Conservation (phyloP, 1,284 basidiomycete genomes). For the Microbotryum silenes-acaulis region DNA sequence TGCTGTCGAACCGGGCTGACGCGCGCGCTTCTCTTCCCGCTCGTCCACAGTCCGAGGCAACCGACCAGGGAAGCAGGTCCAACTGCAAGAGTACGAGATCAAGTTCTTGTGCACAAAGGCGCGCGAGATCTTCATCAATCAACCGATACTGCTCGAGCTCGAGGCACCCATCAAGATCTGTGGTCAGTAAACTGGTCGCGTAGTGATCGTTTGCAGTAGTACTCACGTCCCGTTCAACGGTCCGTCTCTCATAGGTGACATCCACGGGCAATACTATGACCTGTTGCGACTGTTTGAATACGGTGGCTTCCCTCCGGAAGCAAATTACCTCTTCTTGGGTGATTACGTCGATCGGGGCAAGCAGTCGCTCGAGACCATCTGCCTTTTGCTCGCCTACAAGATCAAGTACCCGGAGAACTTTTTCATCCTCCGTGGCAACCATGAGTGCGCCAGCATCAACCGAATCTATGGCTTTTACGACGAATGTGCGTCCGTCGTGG, state of each 20-base stretch:
- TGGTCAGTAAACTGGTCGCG: slow-evolving; percentile 53
- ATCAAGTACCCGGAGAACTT: slow-evolving; percentile 99
- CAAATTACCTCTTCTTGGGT: slow-evolving; percentile 86
- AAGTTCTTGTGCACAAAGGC: slow-evolving; percentile 92
- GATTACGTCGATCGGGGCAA: slow-evolving; percentile 95
- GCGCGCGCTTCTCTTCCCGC: neutral
- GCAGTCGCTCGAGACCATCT: slow-evolving; percentile 89
- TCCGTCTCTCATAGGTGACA: slow-evolving; percentile 57
- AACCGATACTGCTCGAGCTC: slow-evolving; percentile 85
- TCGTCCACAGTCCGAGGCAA: slow-evolving; percentile 69
- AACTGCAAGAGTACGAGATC: slow-evolving; percentile 92
- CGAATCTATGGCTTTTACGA: slow-evolving; percentile 96
- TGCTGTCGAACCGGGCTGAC: neutral
- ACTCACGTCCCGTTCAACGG: neutral
- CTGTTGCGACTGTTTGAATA: slow-evolving; percentile 88
- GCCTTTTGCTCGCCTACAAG: slow-evolving; percentile 45
- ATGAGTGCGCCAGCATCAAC: slow-evolving; percentile 91
- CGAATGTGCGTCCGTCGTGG: slow-evolving; percentile 63
- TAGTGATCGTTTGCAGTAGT: too few relatives aligned
- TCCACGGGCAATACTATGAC: slow-evolving; percentile 93
- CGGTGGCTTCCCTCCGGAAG: slow-evolving; percentile 90
- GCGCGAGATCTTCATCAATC: slow-evolving; percentile 91
- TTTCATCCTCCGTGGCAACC: slow-evolving; percentile 88
- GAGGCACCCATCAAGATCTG: slow-evolving; percentile 97
- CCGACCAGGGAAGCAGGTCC: slow-evolving; percentile 86